phyloP scores from a whole-genome alignment of 345 rosid species.

The Melastoma malabathricum region DNA sequence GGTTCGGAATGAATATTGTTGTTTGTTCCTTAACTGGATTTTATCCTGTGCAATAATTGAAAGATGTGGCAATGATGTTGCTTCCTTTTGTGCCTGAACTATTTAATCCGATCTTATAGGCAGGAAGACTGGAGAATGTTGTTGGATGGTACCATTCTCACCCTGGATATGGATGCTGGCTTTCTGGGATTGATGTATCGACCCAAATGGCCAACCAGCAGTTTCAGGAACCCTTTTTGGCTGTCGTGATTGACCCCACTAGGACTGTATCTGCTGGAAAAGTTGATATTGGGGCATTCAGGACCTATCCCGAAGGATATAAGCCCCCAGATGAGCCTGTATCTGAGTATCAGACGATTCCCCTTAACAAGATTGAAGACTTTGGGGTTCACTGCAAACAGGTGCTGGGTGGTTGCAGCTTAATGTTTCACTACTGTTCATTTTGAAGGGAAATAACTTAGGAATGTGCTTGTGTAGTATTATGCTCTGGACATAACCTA shows the following conservation, averaged over 20 bases:
- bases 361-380: constrained; percentile 83
- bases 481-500: constrained; percentile 88
- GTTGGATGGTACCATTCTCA: constrained; percentile 98
- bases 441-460: no score
- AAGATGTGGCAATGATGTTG: no score
- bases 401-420: constrained; percentile 46
- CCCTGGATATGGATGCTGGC: constrained; percentile 99
- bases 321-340: constrained; percentile 71
- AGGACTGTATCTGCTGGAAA: constrained; percentile 99
- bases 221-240: constrained; percentile 92
- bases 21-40: no score
- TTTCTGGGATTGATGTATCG: constrained; percentile 94
- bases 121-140: constrained; percentile 91
- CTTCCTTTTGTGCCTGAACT: no score
- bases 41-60: no score
- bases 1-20: no score
- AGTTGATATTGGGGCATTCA: constrained; percentile 98
- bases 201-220: constrained; percentile 99
- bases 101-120: constrained; percentile 24
- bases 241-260: constrained; percentile 96
- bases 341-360: constrained; percentile 94
- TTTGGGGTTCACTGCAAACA: constrained; percentile 96
- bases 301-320: constrained; percentile 93
- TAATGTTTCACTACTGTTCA: not conserved
- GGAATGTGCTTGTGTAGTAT: constrained; percentile 39